Conservation (phyloP, 108 stramenopile genomes). For the Fistulifera pelliculosa region DNA sequence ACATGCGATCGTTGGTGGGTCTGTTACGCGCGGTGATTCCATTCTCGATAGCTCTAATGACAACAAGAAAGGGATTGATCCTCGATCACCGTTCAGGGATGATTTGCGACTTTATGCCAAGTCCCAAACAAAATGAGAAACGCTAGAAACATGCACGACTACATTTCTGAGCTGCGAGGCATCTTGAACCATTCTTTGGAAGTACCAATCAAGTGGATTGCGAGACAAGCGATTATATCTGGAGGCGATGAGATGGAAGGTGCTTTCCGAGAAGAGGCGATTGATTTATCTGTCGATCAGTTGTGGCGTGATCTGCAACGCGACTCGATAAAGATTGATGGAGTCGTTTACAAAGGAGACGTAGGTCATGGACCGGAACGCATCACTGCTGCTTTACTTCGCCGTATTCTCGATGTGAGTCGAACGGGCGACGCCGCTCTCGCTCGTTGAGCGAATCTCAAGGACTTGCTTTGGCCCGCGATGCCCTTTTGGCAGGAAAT, state of each 20-base stretch:
- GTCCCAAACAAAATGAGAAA: constrained; percentile 28
- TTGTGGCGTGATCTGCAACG: constrained; percentile 72
- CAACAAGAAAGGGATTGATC: constrained; percentile 14
- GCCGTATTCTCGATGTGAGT: constrained; percentile 44
- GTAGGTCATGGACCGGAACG: constrained; percentile 64
- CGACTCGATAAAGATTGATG: constrained; percentile 71
- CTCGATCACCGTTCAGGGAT: constrained; percentile 45
- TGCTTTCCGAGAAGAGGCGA: constrained; percentile 48
- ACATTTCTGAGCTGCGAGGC: constrained; percentile 32
- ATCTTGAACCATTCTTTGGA: constrained; percentile 27
- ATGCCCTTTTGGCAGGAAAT: constrained; percentile 68
- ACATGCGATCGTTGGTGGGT: constrained; percentile 72
- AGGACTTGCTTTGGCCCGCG: constrained; percentile 63
- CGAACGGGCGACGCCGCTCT: constrained; percentile 5
- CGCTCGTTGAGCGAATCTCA: constrained; percentile 56
- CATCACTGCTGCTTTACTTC: constrained; percentile 55
- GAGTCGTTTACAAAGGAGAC: constrained; percentile 46
- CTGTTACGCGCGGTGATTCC: constrained; percentile 49
- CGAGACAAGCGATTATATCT: constrained; percentile 38
- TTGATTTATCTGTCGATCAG: constrained; percentile 49
- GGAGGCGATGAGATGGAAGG: constrained; percentile 13
- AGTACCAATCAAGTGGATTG: constrained; percentile 75
- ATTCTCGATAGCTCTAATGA: constrained; percentile 22
- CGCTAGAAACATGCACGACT: constrained; percentile 51
- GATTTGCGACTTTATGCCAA: constrained; percentile 50